Base-by-base conservation (phyloP, 805 yeast genomes). In the Saccharomyces paradoxus region DNA sequence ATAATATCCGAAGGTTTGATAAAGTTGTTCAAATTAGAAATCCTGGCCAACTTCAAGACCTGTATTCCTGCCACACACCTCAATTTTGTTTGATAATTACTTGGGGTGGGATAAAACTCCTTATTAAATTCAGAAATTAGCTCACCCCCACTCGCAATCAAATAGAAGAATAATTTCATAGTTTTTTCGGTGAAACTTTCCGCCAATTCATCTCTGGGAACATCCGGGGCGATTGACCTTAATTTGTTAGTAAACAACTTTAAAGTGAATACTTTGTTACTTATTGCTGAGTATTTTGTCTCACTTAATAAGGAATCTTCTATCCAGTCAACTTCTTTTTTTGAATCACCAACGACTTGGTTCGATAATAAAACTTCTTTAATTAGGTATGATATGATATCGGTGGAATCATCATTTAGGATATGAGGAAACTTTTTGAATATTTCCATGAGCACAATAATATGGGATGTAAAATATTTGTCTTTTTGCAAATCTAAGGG, bases 61-160 rank as follows among this genome's bases (percentile, higher is more conserved):
- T 75, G 77, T 37, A 80, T 63, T 0, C 95, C 96, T 1, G 95
- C 92, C 32, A 73, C 75, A 10, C 87, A 71, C 60, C 95, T 75
- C 50, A 89, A 68, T 58, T 81, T 79, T 55, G 83, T 77, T 63
- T 84, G 86, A 63, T 73, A 83, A 37, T 71, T 71, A 27, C 65
- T 71, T 3, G 96, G 96, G 0, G 96, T 86, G 14, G 86, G 83
- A 60, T 69, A 75, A 17, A 71, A 69, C 9, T 68, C 71, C 4
- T 75, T 61, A 53, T 75, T 74, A 26, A 65, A 56, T 55, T 69
- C 66, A 52, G 78, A 58, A 2, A 84, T 80, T 31, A 89, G 77
- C 62, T 90, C 96, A 29, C 96, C 96, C 48, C 87, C 86, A 64
- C 84, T 84, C 1, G 83, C 81, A 50, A 89, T 80, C 32, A 87